Base-by-base conservation (phyloP, 225 moss, liverwort and hornwort species). In the Marchantia paleacea region DNA sequence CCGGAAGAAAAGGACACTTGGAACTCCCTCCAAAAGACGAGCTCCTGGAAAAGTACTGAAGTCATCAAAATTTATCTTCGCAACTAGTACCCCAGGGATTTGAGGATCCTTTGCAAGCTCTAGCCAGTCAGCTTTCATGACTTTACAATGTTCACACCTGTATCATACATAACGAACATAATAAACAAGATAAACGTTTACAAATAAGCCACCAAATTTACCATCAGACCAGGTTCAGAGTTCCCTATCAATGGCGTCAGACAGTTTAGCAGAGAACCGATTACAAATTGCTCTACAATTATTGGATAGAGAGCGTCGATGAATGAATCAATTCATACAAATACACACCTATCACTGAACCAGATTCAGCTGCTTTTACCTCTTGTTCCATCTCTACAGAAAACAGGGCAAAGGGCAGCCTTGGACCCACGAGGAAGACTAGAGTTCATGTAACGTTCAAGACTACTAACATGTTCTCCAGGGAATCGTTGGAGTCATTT, bases 91-190 rank as follows among this genome's bases (percentile, higher is more conserved):
- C 69, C 79, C 79, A 29, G 69, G 79, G 55, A 80, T 48, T 30
- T 67, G 79, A 54, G 69, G 79, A 71, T 80, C 79, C 55, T 53
- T 80, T 39, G 79, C 69, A 31, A 80, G 79, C 48, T 68, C 55
- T 26, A 80, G 19, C 79, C 79, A 80, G 24, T 80, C 79, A 53
- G 31, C 28, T 71, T 80, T 72, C 67, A 80, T 69, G 70, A 28
- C 31, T 66, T 80, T 70, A 52, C 79, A 80, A 47, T 55, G 79
- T 10, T 80, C 79, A 80, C 79, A 80, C 79, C 79, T 80, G 79
- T 49, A 55, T 63, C 62, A 77, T 47, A 63, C 11, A 69, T n/a
- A 24, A 54, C 16, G 26, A 79, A 14, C 53, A 52, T 73, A 20
- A 52, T 73, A 25, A 53, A 25, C 66, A 66, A 5, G 14, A 66